Evolutionary conservation across 495 filamentous ascomycete genomes (phyloP).

Genomic region (Chaetomidium leptoderma): DNA sequence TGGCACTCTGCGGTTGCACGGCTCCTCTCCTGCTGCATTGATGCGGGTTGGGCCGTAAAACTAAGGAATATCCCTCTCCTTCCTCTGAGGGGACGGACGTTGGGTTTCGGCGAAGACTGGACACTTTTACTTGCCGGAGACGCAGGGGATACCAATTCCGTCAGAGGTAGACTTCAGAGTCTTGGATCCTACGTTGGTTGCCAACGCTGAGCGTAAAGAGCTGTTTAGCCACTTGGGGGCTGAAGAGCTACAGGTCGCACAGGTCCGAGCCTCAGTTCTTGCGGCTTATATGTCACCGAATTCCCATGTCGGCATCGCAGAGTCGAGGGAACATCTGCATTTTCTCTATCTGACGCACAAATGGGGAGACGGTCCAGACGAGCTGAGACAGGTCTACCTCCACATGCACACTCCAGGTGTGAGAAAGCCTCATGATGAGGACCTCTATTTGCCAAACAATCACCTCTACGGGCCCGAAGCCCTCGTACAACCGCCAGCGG

Average conservation of each 20-base stretch:
- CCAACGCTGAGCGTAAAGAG: slow-evolving; percentile 19
- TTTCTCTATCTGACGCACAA: slow-evolving; percentile 34
- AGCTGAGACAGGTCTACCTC: background rate
- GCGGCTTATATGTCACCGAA: background rate
- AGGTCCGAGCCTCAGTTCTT: slow-evolving; percentile 13
- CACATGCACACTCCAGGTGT: too few relatives aligned
- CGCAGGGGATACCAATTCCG: slow-evolving; percentile 25
- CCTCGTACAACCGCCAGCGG: background rate
- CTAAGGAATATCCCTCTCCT: slow-evolving; percentile 16
- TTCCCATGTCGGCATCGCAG: slow-evolving; percentile 6
- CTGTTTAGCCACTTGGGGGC: slow-evolving; percentile 32
- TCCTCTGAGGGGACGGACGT: slow-evolving; percentile 12
- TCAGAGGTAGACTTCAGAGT: slow-evolving; percentile 21
- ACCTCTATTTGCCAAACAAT: slow-evolving; percentile 6
- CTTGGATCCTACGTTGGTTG: slow-evolving; percentile 14
- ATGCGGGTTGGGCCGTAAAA: background rate
- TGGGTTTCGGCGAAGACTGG: slow-evolving; percentile 17
- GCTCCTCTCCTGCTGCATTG: slow-evolving; percentile 11
- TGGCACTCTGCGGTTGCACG: slow-evolving; percentile 26
- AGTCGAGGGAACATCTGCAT: slow-evolving; percentile 26
- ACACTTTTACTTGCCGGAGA: slow-evolving; percentile 25
- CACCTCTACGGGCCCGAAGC: slow-evolving; percentile 4
- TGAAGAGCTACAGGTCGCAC: background rate
- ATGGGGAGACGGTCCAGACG: background rate
- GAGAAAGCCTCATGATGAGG: background rate